Percentiles rank a stretch among this genome's conserved stretches.
phyloP scores from a whole-genome alignment of 495 filamentous ascomycete species.

The Aspergillus olivimuriae region DNA sequence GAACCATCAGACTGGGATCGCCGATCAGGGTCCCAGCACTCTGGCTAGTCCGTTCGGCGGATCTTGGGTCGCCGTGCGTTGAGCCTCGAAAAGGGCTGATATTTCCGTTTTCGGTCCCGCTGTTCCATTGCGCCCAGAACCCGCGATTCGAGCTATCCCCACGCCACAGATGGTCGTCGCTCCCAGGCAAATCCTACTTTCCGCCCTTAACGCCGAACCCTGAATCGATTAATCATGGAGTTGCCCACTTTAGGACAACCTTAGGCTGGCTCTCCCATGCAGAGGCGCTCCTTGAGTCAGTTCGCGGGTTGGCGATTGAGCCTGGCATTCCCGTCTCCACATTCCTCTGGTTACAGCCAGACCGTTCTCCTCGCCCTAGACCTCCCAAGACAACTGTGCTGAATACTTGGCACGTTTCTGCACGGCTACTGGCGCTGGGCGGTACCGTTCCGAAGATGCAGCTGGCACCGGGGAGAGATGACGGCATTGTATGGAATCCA shows the following conservation, averaged over 20 bases:
- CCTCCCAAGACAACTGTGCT: neutral
- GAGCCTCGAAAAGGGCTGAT: neutral
- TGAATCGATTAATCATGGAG: neutral
- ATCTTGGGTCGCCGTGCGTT: neutral
- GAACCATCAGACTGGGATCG: neutral
- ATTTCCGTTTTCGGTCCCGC: conserved; percentile 16
- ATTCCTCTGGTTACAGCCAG: conserved; percentile 12
- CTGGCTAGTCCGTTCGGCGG: neutral
- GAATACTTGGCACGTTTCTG: neutral
- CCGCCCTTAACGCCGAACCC: neutral
- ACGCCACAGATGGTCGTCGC: neutral
- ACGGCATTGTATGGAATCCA: conserved; percentile 10
- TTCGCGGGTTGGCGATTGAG: neutral
- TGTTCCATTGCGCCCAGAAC: conserved; percentile 10
- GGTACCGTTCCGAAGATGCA: neutral
- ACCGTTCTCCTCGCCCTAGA: neutral
- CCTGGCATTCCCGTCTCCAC: conserved; percentile 13
- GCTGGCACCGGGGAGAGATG: conserved; percentile 9
- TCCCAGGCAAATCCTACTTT: neutral
- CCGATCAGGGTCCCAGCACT: neutral
- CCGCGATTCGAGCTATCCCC: neutral
- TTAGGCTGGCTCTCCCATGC: neutral
- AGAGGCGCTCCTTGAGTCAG: neutral
- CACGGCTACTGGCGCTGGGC: neutral
- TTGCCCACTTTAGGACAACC: neutral